phyloP scores from a whole-genome alignment of 495 filamentous ascomycete species.

The Talaromyces wortmannii region DNA sequence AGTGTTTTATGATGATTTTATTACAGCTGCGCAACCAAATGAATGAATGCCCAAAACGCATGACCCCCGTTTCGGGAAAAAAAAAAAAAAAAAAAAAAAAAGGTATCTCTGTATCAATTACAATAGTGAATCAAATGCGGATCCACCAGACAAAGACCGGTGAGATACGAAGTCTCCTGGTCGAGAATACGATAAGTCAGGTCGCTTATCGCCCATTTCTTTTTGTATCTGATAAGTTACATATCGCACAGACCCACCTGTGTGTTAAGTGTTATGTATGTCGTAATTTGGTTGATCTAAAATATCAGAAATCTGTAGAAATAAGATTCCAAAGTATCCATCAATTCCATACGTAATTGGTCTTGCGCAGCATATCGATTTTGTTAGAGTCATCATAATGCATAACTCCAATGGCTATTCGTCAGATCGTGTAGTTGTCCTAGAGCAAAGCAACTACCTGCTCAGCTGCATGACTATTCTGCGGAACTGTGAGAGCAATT shows the following conservation, averaged over 20 bases:
- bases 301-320: too few species aligned
- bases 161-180: background rate
- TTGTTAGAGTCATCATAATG: background rate
- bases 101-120: background rate
- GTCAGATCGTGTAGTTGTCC: background rate
- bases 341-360: background rate
- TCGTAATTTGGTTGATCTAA: background rate
- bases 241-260: background rate
- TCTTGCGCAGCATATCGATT: background rate
- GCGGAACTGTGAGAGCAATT: conserved; percentile 6
- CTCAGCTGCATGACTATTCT: conserved; percentile 14
- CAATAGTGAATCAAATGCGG: background rate
- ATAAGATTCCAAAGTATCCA: background rate
- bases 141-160: background rate
- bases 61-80: background rate
- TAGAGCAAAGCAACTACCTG: conserved; percentile 9
- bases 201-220: background rate
- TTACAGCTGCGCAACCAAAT: background rate
- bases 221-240: background rate
- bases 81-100: too few species aligned
- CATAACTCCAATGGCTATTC: background rate
- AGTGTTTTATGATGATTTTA: background rate
- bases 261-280: background rate
- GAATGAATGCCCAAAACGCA: background rate
- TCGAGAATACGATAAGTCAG: background rate